Percentiles rank a stretch among this genome's conserved stretches.
Conservation (phyloP, 1,284 basidiomycete species). For the Cutaneotrichosporon mucoides region DNA sequence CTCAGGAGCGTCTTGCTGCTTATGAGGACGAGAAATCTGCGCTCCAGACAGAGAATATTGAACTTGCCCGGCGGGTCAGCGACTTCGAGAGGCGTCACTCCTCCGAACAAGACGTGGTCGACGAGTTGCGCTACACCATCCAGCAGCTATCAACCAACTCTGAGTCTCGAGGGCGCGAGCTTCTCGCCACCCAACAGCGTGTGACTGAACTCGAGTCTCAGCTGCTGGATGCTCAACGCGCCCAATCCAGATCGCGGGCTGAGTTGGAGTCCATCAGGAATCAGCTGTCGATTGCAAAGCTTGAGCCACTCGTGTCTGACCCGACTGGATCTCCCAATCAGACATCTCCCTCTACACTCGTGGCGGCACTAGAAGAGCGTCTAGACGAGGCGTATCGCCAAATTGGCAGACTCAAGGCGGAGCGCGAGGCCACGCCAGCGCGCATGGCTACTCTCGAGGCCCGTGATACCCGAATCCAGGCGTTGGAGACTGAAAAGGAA, state of each 20-base stretch:
- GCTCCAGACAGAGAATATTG: neutral
- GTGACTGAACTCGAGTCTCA: neutral
- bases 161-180: neutral
- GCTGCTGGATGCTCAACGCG: neutral
- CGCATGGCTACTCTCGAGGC: conserved; percentile 34
- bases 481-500: conserved; percentile 41
- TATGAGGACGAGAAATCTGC: neutral
- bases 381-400: conserved; percentile 75
- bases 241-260: neutral
- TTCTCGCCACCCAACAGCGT: neutral
- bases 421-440: conserved; percentile 52
- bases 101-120: neutral
- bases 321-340: too few species aligned
- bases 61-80: neutral
- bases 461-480: conserved; percentile 37
- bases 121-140: neutral
- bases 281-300: neutral
- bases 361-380: conserved; percentile 61
- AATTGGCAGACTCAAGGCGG: conserved; percentile 65
- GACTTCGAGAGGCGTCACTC: neutral
- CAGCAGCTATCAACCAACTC: neutral
- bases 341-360: conserved; percentile 8
- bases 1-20: neutral
- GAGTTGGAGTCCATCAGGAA: conserved; percentile 1
- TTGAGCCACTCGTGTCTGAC: neutral